A percentile compares a stretch with the other conserved stretches of the same genome.
Evolutionary conservation across 2,329 filamentous ascomycete species (phyloP).

Genomic region (Parafenestella ontariensis): DNA sequence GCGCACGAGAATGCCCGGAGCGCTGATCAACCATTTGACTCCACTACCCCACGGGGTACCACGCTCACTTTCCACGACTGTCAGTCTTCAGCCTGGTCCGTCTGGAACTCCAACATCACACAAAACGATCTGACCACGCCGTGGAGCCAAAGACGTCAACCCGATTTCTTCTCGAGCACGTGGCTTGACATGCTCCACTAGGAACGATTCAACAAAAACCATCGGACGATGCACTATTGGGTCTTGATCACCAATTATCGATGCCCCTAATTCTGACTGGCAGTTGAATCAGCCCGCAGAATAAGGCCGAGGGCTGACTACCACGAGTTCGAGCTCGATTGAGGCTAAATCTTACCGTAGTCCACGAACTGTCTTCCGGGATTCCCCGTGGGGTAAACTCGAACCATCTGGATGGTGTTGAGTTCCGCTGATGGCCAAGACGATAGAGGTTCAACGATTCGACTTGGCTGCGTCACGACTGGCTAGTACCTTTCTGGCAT

Average conservation of each 20-base stretch:
- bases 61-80: constrained; percentile 2
- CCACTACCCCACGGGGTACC: constrained; percentile 24
- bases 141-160: neutral
- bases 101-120: neutral
- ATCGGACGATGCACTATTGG: constrained; percentile 3
- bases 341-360: constrained; percentile 3
- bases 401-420: constrained; percentile 5
- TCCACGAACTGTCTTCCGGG: constrained; percentile 11
- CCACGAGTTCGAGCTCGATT: constrained; percentile 5
- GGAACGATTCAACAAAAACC: neutral
- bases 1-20: constrained; percentile 11
- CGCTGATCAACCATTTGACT: constrained; percentile 12
- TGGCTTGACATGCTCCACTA: neutral
- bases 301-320: constrained; percentile 7
- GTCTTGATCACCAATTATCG: neutral
- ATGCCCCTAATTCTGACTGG: neutral
- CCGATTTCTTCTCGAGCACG: constrained; percentile 13
- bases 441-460: neutral
- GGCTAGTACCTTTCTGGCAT: constrained; percentile 4
- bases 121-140: constrained; percentile 2
- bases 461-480: constrained; percentile 25
- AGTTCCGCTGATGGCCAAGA: constrained; percentile 22
- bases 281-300: neutral
- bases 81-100: constrained; percentile 3
- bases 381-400: constrained; percentile 16